Evolutionary conservation across 2,329 filamentous ascomycete genomes (phyloP).

Genomic region (Trichophyton schoenleinii): DNA sequence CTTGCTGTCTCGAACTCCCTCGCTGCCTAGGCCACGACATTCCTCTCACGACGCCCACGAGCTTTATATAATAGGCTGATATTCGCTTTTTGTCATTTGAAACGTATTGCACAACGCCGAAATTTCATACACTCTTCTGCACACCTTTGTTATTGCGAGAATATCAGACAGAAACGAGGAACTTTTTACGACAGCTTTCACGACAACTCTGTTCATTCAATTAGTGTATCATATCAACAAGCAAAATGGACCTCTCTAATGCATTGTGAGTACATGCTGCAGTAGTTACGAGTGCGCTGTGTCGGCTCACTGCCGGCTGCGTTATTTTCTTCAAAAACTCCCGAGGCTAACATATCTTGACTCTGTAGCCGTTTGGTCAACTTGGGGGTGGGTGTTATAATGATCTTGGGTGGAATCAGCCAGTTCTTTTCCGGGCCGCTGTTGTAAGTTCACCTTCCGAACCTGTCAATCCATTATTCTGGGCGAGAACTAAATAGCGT

Average conservation of each 20-base stretch:
- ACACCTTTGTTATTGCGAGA: background rate
- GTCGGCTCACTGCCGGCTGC: background rate
- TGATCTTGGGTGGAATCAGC: conserved; percentile 65
- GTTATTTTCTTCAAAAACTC: background rate
- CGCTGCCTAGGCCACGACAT: background rate
- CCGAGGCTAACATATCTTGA: conserved; percentile 18
- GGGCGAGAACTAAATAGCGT: background rate
- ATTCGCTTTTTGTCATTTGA: background rate
- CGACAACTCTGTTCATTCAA: background rate
- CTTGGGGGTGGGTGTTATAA: conserved; percentile 72
- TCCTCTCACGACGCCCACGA: background rate
- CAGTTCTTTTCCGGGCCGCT: conserved; percentile 28
- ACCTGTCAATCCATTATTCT: background rate
- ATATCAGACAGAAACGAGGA: background rate
- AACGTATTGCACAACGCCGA: background rate
- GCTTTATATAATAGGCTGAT: background rate
- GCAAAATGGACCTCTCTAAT: conserved; percentile 78
- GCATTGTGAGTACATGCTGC: conserved; percentile 60
- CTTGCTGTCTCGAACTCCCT: background rate
- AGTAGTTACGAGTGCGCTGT: background rate
- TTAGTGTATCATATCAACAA: conserved; percentile 15
- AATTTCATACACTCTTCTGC: background rate
- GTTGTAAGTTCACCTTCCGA: conserved; percentile 8
- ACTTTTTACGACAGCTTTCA: background rate
- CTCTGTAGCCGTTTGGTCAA: conserved; percentile 76